Base-by-base conservation (phyloP, 1,284 basidiomycete species). In the Ceratobasidium sp. region DNA sequence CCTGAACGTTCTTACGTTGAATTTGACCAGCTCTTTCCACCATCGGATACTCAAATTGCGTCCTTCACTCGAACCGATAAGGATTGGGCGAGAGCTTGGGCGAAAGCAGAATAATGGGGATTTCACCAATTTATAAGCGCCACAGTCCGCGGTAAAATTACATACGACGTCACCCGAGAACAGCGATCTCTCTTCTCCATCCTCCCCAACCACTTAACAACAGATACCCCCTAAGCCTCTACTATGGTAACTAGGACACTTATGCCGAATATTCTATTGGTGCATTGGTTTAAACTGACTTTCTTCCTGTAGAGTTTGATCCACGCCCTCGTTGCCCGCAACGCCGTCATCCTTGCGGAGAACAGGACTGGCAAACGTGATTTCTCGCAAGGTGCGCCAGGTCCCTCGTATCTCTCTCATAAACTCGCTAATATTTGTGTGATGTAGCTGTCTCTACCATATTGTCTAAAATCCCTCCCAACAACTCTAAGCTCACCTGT, bases 381-480 rank as follows among this genome's bases (percentile, higher is more conserved):
- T 81, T 95, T 96, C 86, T 94, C 93, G 72, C 91, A 93, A 86
- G 95, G 95, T 91, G 63, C 73, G 74, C 50, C 54, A 27, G 24
- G 51, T 63, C 69, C 29, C 66, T 41, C 14, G 27, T 15, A 73
- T 67, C 2, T 1, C 59, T 24, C 31, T 47, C 22, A 31, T 57
- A 71, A 41, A 66, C 72, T 81, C 80, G 31, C 48, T 29, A 22
- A 17, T 54, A n/a, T 22, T 8, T 22, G 48, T 75, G 47, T 73
- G 57, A 73, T 62, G 57, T 80, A 89, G 97, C 97, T 19, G 94
- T 94, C 7, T 92, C 96, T 79, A 95, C 93, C 0, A 98, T 99
- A 79, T 86, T 99, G 17, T 93, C 92, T 53, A 97, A 97, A 86
- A 98, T 99, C 80, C 95, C 96, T 0, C 94, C 94, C 1, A 94